These are phyloP conservation scores for Zygnema circumcarinatum DNA, from an alignment of 139 green algal species.

Conservation along the genomic window DNA sequence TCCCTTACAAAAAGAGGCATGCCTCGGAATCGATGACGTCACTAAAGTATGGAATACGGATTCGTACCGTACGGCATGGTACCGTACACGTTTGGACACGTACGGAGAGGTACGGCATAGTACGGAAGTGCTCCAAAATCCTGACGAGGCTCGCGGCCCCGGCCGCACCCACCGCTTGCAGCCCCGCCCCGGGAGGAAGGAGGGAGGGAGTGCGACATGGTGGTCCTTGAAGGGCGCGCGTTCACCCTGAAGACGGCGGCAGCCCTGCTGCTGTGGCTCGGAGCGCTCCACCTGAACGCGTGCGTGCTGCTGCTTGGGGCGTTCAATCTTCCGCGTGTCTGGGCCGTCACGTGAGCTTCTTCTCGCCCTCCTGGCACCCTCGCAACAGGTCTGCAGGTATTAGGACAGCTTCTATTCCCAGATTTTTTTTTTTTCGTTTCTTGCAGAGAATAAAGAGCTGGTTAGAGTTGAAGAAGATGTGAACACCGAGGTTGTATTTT, in stretches of 20 bases:
- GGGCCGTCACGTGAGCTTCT: conserved; percentile 12
- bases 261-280: not conserved
- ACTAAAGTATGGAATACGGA: too few relatives aligned
- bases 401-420: not conserved
- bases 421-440: not conserved
- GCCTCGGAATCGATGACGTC: too few relatives aligned
- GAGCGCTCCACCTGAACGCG: not conserved
- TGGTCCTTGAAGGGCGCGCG: too few relatives aligned
- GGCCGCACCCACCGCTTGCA: too few relatives aligned
- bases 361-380: not conserved
- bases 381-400: not conserved
- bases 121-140: too few relatives aligned
- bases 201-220: too few relatives aligned
- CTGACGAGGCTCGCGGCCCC: too few relatives aligned
- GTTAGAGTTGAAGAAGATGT: not conserved
- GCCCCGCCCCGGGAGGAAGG: too few relatives aligned
- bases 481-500: not conserved
- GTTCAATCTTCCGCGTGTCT: not conserved
- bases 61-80: too few relatives aligned
- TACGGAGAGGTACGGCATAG: too few relatives aligned
- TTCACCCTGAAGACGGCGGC: not conserved
- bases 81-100: too few relatives aligned
- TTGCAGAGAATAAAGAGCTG: not conserved
- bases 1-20: too few relatives aligned
- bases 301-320: not conserved